A percentile compares a stretch with the other conserved stretches of the same genome.
These are phyloP conservation scores for Salix udensis DNA, from an alignment of 345 rosid species.

Conservation along the genomic window DNA sequence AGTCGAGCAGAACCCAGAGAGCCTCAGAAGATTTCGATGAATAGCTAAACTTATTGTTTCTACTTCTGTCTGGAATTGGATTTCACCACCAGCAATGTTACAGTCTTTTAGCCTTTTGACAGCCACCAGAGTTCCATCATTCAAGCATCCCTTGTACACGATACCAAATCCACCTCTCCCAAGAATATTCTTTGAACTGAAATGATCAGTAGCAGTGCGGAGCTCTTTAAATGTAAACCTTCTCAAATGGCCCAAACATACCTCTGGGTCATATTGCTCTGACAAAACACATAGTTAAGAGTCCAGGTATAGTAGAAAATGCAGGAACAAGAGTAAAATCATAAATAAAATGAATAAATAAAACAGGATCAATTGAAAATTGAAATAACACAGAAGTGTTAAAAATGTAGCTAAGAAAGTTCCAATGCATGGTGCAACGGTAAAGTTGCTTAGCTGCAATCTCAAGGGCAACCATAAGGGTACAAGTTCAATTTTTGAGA, in stretches of 20 bases:
- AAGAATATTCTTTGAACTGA: slow-evolving; percentile 76
- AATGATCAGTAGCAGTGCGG: slow-evolving; percentile 80
- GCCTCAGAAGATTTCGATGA: slow-evolving; percentile 95
- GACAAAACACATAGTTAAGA: slow-evolving; percentile 26
- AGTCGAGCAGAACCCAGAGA: slow-evolving; percentile 86
- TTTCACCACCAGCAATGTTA: slow-evolving; percentile 81
- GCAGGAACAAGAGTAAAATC: neutral
- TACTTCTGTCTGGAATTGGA: slow-evolving; percentile 97
- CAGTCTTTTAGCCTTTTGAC: slow-evolving; percentile 97
- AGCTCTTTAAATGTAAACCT: slow-evolving; percentile 91
- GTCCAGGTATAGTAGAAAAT: neutral
- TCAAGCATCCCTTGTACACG: slow-evolving; percentile 82
- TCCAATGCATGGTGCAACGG: neutral
- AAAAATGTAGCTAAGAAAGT: neutral
- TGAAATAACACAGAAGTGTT: neutral
- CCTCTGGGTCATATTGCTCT: slow-evolving; percentile 93
- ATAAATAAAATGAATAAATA: neutral
- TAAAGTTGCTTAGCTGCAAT: neutral
- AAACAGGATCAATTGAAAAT: neutral
- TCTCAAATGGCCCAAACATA: slow-evolving; percentile 77
- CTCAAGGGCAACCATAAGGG: neutral
- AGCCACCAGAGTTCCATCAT: slow-evolving; percentile 75
- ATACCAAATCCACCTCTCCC: slow-evolving; percentile 95
- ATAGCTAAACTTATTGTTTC: slow-evolving; percentile 94
- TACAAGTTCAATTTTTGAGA: neutral